A percentile compares a stretch with the other conserved stretches of the same genome.
phyloP scores from a whole-genome alignment of 1,284 basidiomycete genomes.

The Pyrrhoderma noxium region DNA sequence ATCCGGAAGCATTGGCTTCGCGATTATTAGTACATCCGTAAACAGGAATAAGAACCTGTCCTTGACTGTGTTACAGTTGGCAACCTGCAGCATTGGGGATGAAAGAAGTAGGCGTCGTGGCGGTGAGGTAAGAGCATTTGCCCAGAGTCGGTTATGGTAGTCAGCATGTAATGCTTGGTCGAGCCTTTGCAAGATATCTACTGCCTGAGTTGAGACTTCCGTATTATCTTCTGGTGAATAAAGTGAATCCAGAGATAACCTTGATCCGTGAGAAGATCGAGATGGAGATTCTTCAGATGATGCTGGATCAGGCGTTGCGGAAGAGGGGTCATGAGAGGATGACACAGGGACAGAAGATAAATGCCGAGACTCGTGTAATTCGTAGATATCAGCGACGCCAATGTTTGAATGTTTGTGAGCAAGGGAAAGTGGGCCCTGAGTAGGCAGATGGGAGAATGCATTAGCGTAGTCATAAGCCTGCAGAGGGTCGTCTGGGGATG shows the following conservation, averaged over 20 bases:
- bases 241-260: constrained; percentile 17
- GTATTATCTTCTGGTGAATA: constrained; percentile 33
- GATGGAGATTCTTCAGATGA: constrained; percentile 52
- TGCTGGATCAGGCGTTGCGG: constrained; percentile 66
- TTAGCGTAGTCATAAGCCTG: constrained; percentile 11
- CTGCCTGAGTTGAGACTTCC: constrained; percentile 29
- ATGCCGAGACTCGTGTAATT: constrained; percentile 12
- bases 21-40: constrained; percentile 86
- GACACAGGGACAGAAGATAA: constrained; percentile 31
- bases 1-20: constrained; percentile 63
- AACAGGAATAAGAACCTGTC: constrained; percentile 95
- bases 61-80: constrained; percentile 90
- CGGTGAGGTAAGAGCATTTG: constrained; percentile 71
- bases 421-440: background rate
- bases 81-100: constrained; percentile 88
- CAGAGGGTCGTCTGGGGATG: constrained; percentile 17
- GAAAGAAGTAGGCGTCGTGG: constrained; percentile 80
- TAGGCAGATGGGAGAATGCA: constrained; percentile 2
- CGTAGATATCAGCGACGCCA: background rate
- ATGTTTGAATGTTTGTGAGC: no score
- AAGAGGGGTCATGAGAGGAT: constrained; percentile 49
- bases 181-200: constrained; percentile 53
- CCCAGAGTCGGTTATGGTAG: constrained; percentile 53
- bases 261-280: constrained; percentile 29
- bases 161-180: constrained; percentile 60